phyloP scores from a whole-genome alignment of 192 early-diverging fungal genomes.

The Coemansia sp. region DNA sequence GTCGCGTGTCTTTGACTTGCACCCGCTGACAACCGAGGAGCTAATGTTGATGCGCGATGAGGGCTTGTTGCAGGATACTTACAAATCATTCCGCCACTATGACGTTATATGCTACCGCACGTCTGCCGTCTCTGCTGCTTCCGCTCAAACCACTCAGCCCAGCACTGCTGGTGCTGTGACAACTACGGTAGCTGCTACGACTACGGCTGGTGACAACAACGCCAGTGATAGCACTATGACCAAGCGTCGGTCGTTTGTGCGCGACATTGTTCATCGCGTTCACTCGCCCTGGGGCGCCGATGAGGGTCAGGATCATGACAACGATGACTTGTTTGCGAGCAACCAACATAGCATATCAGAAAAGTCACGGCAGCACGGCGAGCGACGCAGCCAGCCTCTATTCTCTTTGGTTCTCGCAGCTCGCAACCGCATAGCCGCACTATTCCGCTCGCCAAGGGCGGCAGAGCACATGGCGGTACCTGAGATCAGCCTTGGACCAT shows the following conservation, averaged over 20 bases:
- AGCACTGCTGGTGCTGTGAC: not conserved
- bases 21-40: constrained; percentile 91
- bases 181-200: not conserved
- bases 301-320: not conserved
- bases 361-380: not conserved
- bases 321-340: not conserved
- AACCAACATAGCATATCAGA: not conserved
- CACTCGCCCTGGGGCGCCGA: constrained; percentile 6
- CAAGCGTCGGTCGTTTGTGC: constrained; percentile 32
- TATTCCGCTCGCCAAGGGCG: not conserved
- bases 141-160: not conserved
- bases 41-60: constrained; percentile 87
- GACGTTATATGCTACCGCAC: constrained; percentile 63
- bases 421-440: not conserved
- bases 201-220: not conserved
- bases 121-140: not conserved
- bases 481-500: constrained; percentile 6
- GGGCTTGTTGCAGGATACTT: constrained; percentile 78
- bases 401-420: not conserved
- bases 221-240: not conserved
- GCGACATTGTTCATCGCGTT: constrained; percentile 17
- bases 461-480: constrained; percentile 1
- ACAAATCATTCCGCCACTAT: constrained; percentile 88
- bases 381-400: not conserved
- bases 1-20: constrained; percentile 69